Evolutionary conservation across 2,329 filamentous ascomycete genomes (phyloP).

Genomic region (Chalaropsis thielavioides): DNA sequence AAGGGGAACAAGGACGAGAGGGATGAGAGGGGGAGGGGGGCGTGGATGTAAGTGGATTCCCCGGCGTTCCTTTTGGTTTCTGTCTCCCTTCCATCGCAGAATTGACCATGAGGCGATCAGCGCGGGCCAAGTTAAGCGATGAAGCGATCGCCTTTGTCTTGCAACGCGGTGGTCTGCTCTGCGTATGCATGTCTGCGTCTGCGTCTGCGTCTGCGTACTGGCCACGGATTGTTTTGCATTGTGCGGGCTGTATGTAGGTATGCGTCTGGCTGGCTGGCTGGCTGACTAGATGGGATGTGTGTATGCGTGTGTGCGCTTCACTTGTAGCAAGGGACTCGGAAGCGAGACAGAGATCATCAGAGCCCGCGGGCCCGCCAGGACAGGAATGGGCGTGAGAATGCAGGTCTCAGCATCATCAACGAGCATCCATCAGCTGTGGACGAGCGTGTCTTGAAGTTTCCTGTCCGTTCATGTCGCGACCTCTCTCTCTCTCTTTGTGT

Average conservation of each 20-base stretch:
- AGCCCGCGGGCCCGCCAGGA: not conserved
- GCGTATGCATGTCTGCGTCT: not conserved
- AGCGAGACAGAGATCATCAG: not conserved
- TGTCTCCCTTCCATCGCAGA: constrained; percentile 1
- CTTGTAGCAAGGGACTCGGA: not conserved
- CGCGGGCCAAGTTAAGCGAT: constrained; percentile 3
- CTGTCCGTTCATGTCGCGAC: not conserved
- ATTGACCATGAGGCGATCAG: constrained; percentile 1
- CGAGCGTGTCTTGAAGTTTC: not conserved
- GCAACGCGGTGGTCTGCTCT: not conserved
- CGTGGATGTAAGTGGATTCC: not conserved
- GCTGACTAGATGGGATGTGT: not conserved
- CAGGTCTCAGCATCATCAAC: not conserved
- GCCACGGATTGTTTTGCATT: not conserved
- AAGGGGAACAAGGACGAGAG: not conserved
- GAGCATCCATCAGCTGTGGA: not conserved
- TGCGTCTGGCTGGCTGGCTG: not conserved
- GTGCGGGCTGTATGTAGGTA: not conserved
- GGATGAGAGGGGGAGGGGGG: not conserved
- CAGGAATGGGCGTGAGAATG: not conserved
- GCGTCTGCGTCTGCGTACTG: not conserved
- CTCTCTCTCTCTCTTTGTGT: not conserved
- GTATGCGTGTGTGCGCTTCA: not conserved
- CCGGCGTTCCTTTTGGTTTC: constrained; percentile 1
- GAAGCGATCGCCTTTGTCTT: constrained; percentile 4